Conservation (phyloP, 495 filamentous ascomycete species). For the Penicillium crystallinum region DNA sequence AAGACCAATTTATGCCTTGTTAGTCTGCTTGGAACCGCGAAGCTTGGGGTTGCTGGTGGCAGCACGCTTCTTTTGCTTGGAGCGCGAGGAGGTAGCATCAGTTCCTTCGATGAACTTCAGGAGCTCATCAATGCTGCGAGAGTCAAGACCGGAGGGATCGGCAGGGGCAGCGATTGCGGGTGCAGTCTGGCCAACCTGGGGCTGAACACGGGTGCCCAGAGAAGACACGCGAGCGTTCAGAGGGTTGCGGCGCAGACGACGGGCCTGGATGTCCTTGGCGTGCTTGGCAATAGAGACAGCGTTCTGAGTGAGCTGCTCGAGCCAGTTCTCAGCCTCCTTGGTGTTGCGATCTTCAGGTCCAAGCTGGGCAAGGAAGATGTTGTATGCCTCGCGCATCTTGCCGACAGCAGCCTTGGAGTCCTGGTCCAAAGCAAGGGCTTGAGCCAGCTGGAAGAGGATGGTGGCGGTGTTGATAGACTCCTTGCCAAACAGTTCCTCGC, state of each 20-base stretch:
- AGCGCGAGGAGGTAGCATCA: slow-evolving; percentile 50
- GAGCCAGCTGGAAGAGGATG: slow-evolving; percentile 92
- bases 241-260: slow-evolving; percentile 57
- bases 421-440: slow-evolving; percentile 87
- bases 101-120: slow-evolving; percentile 81
- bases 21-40: slow-evolving; percentile 44
- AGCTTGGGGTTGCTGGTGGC: slow-evolving; percentile 66
- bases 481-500: slow-evolving; percentile 81
- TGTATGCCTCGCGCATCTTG: slow-evolving; percentile 92
- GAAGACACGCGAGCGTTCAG: slow-evolving; percentile 50
- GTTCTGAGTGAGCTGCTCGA: slow-evolving; percentile 92
- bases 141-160: slow-evolving; percentile 48
- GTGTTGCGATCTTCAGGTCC: slow-evolving; percentile 91
- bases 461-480: slow-evolving; percentile 90
- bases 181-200: slow-evolving; percentile 51
- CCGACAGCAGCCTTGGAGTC: slow-evolving; percentile 84
- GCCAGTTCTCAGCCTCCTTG: slow-evolving; percentile 88
- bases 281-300: slow-evolving; percentile 91
- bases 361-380: slow-evolving; percentile 81
- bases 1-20: slow-evolving; percentile 19
- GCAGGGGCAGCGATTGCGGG: slow-evolving; percentile 41
- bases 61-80: slow-evolving; percentile 60
- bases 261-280: slow-evolving; percentile 75
- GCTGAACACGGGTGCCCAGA: slow-evolving; percentile 47
- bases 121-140: slow-evolving; percentile 77